Evolutionary conservation across 345 rosid species (phyloP).

Genomic region (Citrus unshiu): DNA sequence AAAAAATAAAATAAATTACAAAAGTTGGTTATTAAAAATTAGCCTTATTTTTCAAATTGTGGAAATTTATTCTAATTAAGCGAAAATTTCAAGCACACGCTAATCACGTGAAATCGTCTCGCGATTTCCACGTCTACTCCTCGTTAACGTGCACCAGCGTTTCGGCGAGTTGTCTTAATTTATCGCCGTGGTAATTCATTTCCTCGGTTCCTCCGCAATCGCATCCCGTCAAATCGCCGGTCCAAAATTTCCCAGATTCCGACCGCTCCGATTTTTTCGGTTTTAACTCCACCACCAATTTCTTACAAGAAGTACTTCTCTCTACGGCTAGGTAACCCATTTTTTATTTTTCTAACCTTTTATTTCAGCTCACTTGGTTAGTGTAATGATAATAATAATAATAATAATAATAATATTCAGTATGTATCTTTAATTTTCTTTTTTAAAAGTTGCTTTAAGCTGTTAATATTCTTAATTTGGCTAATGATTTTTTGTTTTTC

Average conservation of each 20-base stretch:
- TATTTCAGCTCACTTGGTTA: not conserved
- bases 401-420: not conserved
- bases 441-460: not conserved
- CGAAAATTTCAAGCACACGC: constrained; percentile 4
- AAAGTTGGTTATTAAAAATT: not conserved
- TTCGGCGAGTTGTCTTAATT: constrained; percentile 25
- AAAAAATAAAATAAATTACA: too few species aligned
- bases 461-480: not conserved
- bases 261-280: constrained; percentile 22
- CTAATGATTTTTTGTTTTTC: not conserved
- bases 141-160: not conserved
- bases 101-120: constrained; percentile 26
- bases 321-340: not conserved
- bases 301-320: not conserved
- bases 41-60: not conserved
- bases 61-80: not conserved
- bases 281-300: not conserved
- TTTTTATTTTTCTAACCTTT: not conserved
- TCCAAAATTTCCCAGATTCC: constrained; percentile 22
- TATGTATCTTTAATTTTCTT: not conserved
- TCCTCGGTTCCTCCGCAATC: constrained; percentile 24
- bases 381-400: not conserved
- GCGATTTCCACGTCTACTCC: constrained; percentile 24
- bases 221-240: constrained; percentile 26
- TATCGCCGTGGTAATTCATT: constrained; percentile 46